Conservation (phyloP, 2,329 filamentous ascomycete species). For the Metarhizium humberi region DNA sequence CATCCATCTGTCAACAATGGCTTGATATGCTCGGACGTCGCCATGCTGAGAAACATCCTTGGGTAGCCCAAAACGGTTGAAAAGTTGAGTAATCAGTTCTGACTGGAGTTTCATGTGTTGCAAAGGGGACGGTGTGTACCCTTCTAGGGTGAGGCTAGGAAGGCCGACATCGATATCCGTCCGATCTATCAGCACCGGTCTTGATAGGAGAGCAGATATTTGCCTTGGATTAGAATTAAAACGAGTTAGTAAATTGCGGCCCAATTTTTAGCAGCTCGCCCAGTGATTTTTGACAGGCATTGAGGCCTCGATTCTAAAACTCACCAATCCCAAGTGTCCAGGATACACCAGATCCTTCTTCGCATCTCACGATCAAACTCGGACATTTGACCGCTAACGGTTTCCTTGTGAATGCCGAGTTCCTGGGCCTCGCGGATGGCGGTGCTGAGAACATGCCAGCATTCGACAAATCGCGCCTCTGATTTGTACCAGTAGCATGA, state of each 20-base stretch:
- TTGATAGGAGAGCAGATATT: conserved; percentile 22
- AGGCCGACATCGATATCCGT: conserved; percentile 21
- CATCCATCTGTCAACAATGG: conserved; percentile 32
- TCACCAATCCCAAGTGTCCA: conserved; percentile 30
- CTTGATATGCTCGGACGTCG: conserved; percentile 23
- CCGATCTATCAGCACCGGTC: conserved; percentile 26
- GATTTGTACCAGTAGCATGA: conserved; percentile 29
- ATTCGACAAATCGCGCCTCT: conserved; percentile 26
- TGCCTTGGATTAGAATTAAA: conserved; percentile 18
- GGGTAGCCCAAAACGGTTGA: conserved; percentile 20
- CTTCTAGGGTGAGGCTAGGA: conserved; percentile 23
- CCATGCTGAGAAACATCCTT: conserved; percentile 17
- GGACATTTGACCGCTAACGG: conserved; percentile 13
- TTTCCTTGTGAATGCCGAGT: conserved; percentile 25
- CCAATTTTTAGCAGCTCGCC: too few species aligned
- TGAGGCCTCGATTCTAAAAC: conserved; percentile 1
- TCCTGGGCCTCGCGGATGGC: conserved; percentile 27
- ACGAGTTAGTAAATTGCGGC: background rate
- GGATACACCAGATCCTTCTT: conserved; percentile 26
- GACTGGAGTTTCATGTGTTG: conserved; percentile 28
- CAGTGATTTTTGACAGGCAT: background rate
- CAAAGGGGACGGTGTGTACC: conserved; percentile 21
- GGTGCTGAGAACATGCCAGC: conserved; percentile 25
- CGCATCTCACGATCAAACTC: conserved; percentile 27
- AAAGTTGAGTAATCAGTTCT: conserved; percentile 20